phyloP scores from a whole-genome alignment of 2,329 filamentous ascomycete species.

The Exophiala sp. region DNA sequence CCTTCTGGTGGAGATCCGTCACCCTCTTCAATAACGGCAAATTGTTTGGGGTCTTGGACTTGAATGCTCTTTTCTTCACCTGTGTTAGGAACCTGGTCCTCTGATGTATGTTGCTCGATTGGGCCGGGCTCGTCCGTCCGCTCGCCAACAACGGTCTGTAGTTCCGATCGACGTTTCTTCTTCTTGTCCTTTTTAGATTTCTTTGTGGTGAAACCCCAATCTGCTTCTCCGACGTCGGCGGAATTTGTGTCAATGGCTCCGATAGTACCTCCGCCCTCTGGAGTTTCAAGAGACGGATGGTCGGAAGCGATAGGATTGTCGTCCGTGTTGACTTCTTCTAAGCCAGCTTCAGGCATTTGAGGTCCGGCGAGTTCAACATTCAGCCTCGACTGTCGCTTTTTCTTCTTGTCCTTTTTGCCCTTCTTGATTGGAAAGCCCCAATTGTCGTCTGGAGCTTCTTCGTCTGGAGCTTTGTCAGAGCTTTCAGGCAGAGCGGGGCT shows the following conservation, averaged over 20 bases:
- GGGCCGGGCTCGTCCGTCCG: not conserved
- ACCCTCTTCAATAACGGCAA: not conserved
- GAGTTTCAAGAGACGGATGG: not conserved
- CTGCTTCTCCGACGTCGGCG: not conserved
- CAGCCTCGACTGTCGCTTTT: conserved; percentile 18
- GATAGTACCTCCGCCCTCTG: not conserved
- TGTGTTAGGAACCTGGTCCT: not conserved
- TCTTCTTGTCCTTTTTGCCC: conserved; percentile 25
- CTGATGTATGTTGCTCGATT: not conserved
- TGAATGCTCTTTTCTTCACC: not conserved
- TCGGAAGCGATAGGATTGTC: not conserved
- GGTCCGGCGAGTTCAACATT: conserved; percentile 31
- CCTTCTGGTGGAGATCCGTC: not conserved
- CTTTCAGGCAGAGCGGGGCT: not conserved
- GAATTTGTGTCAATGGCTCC: conserved; percentile 8
- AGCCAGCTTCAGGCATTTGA: not conserved
- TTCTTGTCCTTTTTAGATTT: conserved; percentile 30
- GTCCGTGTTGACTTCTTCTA: not conserved
- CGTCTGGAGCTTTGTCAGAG: conserved; percentile 1
- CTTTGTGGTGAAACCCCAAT: conserved; percentile 6
- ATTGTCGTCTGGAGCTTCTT: not conserved
- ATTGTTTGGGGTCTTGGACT: not conserved
- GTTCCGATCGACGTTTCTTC: conserved; percentile 30
- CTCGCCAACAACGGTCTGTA: not conserved
- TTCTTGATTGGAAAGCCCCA: not conserved